A percentile compares a stretch with the other conserved stretches of the same genome.
phyloP scores from a whole-genome alignment of 1,284 basidiomycete genomes.

The Papiliotrema laurentii region DNA sequence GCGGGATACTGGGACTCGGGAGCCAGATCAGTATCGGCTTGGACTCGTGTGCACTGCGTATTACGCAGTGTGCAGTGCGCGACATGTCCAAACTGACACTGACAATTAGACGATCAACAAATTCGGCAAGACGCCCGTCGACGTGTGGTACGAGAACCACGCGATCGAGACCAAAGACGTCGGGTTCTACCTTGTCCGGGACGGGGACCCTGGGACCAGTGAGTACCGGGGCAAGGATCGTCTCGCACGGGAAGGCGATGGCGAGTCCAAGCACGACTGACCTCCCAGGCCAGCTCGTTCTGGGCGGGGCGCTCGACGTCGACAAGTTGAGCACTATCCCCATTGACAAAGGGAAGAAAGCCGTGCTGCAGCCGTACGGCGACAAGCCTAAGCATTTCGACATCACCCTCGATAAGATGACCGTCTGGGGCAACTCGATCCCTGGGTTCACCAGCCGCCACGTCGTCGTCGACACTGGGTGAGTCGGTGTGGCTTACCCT shows the following conservation, averaged over 20 bases:
- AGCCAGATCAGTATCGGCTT: not conserved
- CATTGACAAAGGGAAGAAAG: not conserved
- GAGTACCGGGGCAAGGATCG: not conserved
- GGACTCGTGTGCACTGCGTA: not conserved
- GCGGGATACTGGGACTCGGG: slow-evolving; percentile 4
- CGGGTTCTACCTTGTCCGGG: slow-evolving; percentile 6
- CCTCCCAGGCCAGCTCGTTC: slow-evolving; percentile 2
- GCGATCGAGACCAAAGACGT: not conserved
- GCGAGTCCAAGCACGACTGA: not conserved
- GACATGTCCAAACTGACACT: no score
- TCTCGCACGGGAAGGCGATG: not conserved
- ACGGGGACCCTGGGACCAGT: not conserved
- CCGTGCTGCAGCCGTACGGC: not conserved
- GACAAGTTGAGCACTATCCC: not conserved
- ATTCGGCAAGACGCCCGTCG: slow-evolving; percentile 1
- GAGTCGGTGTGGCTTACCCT: not conserved
- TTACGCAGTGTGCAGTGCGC: no score
- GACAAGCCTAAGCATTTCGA: not conserved
- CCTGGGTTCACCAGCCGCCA: not conserved
- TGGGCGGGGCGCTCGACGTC: slow-evolving; percentile 3
- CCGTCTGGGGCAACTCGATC: not conserved
- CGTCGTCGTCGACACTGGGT: slow-evolving; percentile 8
- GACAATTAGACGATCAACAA: not conserved
- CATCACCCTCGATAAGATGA: slow-evolving; percentile 3
- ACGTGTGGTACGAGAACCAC: not conserved